Base-by-base conservation (phyloP, 1,284 basidiomycete genomes). In the Fomitiporia mediterranea region DNA sequence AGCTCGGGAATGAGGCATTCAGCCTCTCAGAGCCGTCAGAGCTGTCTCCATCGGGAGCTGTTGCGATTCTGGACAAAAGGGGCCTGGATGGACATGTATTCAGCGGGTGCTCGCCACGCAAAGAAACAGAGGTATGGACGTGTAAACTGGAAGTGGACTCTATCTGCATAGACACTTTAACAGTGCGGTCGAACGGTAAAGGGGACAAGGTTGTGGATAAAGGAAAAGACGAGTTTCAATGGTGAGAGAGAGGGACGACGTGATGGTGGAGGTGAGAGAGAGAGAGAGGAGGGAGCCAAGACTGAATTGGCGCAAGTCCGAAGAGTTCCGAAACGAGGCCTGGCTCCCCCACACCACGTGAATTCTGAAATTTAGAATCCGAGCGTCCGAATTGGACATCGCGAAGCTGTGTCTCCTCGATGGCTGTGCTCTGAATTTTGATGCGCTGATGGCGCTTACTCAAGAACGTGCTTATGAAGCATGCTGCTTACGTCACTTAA, bases 81-180 rank as follows among this genome's bases (percentile, higher is more conserved):
- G 56, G 37, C 35, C 51, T 47, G 52, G 37, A 35, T 39, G 51
- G 47, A 34, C 51, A 51, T 28, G 34, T n/a, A 49, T 58, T 50
- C 37, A 51, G 28, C 27, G 56, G 27, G 21, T 43, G 38, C 19
- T 39, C 56, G 43, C 56, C 55, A 48, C 55, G 38, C 17, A 39
- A 55, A 48, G 32, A 17, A 46, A 48, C 38, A 25, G 53, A 25
- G 42, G 27, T 48, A 48, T 55, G 27, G 46, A 48, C 44, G 44
- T 48, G 32, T 23, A 46, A 39, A 17, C 39, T 55, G 7, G 53
- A 39, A 17, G 44, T 11, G 27, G 42, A 25, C 48, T 55, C 53
- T 35, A 55, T 39, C n/a, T 43, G 53, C 44, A 55, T 55, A 39
- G 53, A 55, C 44, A 35, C 42, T 46, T 25, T 47, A 37, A 32